Evolutionary conservation across 2,329 filamentous ascomycete species (phyloP), one percentile per base, ranked within the genome.

Genomic region (Helminthosporium solani): DNA sequence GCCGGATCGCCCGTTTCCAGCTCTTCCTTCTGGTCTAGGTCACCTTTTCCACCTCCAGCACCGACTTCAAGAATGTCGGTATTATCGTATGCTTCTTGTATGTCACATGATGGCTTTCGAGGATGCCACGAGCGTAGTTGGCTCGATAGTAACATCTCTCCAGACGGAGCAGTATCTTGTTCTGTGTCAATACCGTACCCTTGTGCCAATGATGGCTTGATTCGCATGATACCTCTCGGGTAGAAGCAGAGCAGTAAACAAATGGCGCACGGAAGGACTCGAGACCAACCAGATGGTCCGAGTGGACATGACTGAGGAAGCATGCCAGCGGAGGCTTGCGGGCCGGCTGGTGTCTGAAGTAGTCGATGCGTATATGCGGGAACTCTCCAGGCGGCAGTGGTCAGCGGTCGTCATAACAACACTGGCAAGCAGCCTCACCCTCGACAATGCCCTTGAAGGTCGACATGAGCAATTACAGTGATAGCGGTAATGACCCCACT

Each of bases 291-390:
- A 96, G 79, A 70, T 96, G 92, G 60, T 96, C 91, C 53, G 87
- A 95, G 65, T 96, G 92, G 2, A 95, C 84, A 78, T 97, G 92
- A 68, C 88, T 95, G 20, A 97, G 77, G 64, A 97, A 96, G 67
- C 87, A 94, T 14, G 88, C 90, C 44, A 94, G 71, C 0, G 90
- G 87, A 3, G 86, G 79, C 14, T 71, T 78, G 14, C 70, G 70
- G 5, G 74, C 74, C 3, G 75, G 71, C 37, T 77, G 75, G 14
- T 71, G 73, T 19, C 88, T 82, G 60, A 96, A 96, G 73, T 85
- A 90, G 70, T 96, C 91, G 54, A 96, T 85, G 58, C 85, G 77
- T 49, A 95, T 90, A 33, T 84, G 81, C 3, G 88, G 88, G 56
- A 95, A 95, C 63, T 95, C 90, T 71, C 42, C 16, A 8, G n/a